phyloP scores from a whole-genome alignment of 2,329 filamentous ascomycete species.

The Diaporthe sp. region DNA sequence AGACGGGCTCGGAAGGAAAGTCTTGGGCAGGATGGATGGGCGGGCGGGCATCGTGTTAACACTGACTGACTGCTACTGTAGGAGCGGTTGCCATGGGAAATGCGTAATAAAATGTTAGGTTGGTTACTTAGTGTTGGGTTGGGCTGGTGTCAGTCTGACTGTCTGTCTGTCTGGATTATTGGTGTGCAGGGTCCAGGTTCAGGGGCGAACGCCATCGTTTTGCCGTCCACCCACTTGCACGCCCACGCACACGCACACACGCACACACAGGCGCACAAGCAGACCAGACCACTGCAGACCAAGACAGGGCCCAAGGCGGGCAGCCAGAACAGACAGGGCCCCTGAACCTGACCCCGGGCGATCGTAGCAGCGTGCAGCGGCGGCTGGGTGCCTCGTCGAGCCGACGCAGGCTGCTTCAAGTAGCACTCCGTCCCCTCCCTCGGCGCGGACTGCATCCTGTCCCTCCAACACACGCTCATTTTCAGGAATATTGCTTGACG shows the following conservation, averaged over 20 bases:
- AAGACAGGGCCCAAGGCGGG: conserved; percentile 28
- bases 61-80: background rate
- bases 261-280: background rate
- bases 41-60: background rate
- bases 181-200: conserved; percentile 36
- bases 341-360: conserved; percentile 27
- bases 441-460: conserved; percentile 23
- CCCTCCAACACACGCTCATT: conserved; percentile 54
- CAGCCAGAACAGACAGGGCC: conserved; percentile 26
- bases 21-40: background rate
- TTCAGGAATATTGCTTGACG: conserved; percentile 38
- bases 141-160: background rate
- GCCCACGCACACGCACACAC: background rate
- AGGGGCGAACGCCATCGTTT: conserved; percentile 29
- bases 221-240: conserved; percentile 26
- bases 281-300: conserved; percentile 28
- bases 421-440: conserved; percentile 32
- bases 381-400: conserved; percentile 34
- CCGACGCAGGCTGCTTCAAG: conserved; percentile 33
- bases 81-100: conserved; percentile 22
- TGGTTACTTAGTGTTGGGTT: background rate
- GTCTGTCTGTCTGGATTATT: background rate
- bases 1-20: background rate
- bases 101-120: background rate
- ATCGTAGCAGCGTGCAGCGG: conserved; percentile 10